Evolutionary conservation across 2,329 filamentous ascomycete genomes (phyloP).

Genomic region (Colletotrichum cordylinicola): DNA sequence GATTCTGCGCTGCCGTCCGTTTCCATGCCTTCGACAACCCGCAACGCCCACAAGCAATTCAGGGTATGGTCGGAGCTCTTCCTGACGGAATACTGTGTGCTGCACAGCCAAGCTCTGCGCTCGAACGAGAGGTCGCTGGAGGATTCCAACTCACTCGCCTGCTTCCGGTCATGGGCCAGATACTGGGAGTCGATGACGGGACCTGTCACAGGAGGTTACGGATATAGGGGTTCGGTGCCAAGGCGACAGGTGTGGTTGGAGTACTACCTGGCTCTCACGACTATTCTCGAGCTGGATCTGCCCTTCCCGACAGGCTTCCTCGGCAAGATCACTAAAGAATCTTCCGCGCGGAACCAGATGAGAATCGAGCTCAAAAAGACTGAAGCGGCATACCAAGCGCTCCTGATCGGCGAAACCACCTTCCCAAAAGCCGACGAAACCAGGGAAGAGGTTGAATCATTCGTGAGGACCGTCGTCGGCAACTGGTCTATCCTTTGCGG

Average conservation of each 20-base stretch:
- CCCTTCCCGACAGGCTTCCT: conserved; percentile 61
- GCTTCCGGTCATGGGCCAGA: conserved; percentile 71
- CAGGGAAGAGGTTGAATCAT: conserved; percentile 81
- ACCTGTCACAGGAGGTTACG: conserved; percentile 57
- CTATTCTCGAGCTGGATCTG: conserved; percentile 72
- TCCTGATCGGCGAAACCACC: conserved; percentile 77
- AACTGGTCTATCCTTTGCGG: conserved; percentile 90
- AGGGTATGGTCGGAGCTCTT: conserved; percentile 81
- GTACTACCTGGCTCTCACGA: conserved; percentile 82
- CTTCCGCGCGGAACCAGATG: conserved; percentile 67
- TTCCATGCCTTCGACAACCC: conserved; percentile 54
- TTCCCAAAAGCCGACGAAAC: conserved; percentile 86
- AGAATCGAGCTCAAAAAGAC: conserved; percentile 79
- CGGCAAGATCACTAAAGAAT: conserved; percentile 44
- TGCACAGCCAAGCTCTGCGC: conserved; percentile 66
- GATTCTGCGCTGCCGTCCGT: conserved; percentile 70
- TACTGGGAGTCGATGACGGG: conserved; percentile 67
- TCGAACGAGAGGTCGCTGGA: conserved; percentile 55
- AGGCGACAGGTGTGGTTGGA: conserved; percentile 80
- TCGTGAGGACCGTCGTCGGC: conserved; percentile 77
- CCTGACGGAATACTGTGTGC: conserved; percentile 75
- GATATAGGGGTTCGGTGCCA: conserved; percentile 64
- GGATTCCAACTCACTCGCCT: conserved; percentile 59
- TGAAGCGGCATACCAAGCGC: conserved; percentile 78
- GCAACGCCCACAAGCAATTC: conserved; percentile 67